Percentiles rank a stretch among this genome's conserved stretches.
These are phyloP conservation scores for Acer yangbiense DNA, from an alignment of 345 rosid species.

Conservation along the genomic window DNA sequence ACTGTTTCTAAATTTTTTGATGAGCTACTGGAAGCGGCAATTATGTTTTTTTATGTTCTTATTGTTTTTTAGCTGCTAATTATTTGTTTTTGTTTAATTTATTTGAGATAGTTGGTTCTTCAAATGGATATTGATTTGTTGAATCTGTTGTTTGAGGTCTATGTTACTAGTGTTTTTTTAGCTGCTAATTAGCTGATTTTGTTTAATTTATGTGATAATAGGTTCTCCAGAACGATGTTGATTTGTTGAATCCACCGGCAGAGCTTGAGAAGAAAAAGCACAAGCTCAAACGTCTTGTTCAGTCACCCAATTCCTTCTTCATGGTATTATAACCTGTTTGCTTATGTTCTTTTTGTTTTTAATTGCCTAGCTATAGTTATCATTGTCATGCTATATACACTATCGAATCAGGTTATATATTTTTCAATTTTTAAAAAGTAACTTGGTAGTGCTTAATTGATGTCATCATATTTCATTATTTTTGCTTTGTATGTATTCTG, in stretches of 20 bases:
- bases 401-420: neutral
- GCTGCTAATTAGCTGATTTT: neutral
- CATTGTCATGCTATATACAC: neutral
- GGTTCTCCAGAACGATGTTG: constrained; percentile 76
- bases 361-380: neutral
- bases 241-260: constrained; percentile 70
- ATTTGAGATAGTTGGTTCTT: constrained; percentile 41
- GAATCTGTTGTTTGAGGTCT: constrained; percentile 28
- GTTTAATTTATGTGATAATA: constrained; percentile 4
- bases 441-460: neutral
- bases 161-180: neutral
- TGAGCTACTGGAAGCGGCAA: neutral
- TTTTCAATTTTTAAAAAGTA: no score
- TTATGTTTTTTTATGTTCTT: neutral
- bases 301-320: constrained; percentile 72
- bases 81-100: neutral
- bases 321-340: constrained; percentile 37
- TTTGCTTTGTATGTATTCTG: neutral
- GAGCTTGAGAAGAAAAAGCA: constrained; percentile 85
- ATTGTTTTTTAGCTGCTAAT: neutral
- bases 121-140: constrained; percentile 72
- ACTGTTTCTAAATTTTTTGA: neutral
- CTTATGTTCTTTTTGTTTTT: neutral
- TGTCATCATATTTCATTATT: neutral
- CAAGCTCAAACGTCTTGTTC: constrained; percentile 83